Evolutionary conservation across 176 grass and related monocot genomes (phyloP), one percentile per base, ranked within the genome.

Genomic region (Carex cristatella): DNA sequence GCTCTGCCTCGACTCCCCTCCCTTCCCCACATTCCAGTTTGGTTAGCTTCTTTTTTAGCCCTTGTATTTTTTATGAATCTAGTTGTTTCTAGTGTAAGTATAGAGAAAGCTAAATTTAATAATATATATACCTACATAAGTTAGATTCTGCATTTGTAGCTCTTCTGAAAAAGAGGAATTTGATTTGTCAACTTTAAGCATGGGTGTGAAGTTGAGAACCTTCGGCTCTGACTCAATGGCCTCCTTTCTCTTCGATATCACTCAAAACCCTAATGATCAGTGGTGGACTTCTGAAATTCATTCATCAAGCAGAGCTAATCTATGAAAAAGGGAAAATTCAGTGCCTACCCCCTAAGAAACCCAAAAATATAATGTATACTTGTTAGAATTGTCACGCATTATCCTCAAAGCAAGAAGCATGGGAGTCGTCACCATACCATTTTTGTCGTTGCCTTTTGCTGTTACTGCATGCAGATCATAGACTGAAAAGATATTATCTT

Each of bases 21-120:
- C 91, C 5, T 86, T 82, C 63, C 91, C 86, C n/a, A 81, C 86
- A 35, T 93, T 93, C 76, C 87, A 91, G 77, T 89, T 91, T 61
- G 91, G 86, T 93, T 72, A n/a, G 84, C 83, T 63, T 4, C 13
- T 46, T 71, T 67, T 40, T 62, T 65, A 3, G 10, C 69, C 55
- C 32, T 72, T 86, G 33, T n/a, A 56, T 10, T 7, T 46, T 56
- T 8, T 27, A 38, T 38, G 14, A 19, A 10, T 38, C 32, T 32
- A 33, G 44, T 84, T n/a, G 16, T 7, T 37, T 38, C 6, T 70
- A 69, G 10, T 7, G 14, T 1, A 15, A 18, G 14, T 18, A 40
- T 35, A 69, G 66, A 18, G 11, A 51, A 51, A 66, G 64, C 55
- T 23, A 30, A 0, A 40, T 9, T 7, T 54, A 65, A 38, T 27